Evolutionary conservation across 129 eudicot species (phyloP).

Genomic region (Smallanthus sonchifolius): DNA sequence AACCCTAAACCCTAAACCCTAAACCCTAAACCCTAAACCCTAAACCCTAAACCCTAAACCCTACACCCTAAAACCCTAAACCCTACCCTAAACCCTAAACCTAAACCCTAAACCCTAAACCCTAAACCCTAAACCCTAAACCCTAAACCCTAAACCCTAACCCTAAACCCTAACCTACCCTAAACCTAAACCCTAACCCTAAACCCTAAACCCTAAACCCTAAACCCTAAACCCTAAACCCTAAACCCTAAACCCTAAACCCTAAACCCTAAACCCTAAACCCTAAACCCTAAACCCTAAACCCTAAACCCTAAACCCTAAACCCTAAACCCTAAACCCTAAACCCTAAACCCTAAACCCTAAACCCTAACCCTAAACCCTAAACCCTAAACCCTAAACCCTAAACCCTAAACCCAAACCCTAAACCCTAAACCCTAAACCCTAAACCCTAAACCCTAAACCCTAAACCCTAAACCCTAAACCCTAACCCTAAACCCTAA

Average conservation of each 20-base stretch:
- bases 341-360: slow-evolving; percentile 4
- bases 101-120: slow-evolving; percentile 11
- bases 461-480: slow-evolving; percentile 16
- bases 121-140: slow-evolving; percentile 17
- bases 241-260: slow-evolving; percentile 19
- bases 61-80: slow-evolving; percentile 27
- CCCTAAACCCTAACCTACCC: slow-evolving; percentile 14
- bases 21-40: slow-evolving; percentile 29
- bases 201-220: slow-evolving; percentile 16
- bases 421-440: slow-evolving; percentile 8
- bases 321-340: not conserved
- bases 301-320: slow-evolving; percentile 1
- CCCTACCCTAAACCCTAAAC: slow-evolving; percentile 27
- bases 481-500: slow-evolving; percentile 2
- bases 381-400: slow-evolving; percentile 12
- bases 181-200: slow-evolving; percentile 14
- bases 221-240: slow-evolving; percentile 17
- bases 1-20: slow-evolving; percentile 21
- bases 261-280: slow-evolving; percentile 16
- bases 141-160: slow-evolving; percentile 17
- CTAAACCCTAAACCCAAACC: slow-evolving; percentile 13
- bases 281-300: slow-evolving; percentile 10
- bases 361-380: not conserved
- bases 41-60: slow-evolving; percentile 29
- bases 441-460: slow-evolving; percentile 10